These are phyloP conservation scores for Shiraia sp. DNA, from an alignment of 2,329 filamentous ascomycete species.

Conservation along the genomic window DNA sequence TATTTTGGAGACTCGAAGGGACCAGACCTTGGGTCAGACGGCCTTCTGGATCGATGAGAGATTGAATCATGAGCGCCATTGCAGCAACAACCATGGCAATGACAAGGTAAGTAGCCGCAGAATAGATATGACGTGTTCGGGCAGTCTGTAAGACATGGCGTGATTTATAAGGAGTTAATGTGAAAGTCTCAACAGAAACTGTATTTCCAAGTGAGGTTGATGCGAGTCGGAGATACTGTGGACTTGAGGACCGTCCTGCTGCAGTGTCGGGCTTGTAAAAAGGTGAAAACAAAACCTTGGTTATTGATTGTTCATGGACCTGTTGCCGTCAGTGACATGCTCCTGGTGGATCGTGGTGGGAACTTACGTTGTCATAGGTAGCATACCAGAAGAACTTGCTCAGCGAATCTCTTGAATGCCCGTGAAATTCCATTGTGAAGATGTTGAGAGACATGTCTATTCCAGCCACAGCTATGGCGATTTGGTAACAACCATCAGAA, in stretches of 20 bases:
- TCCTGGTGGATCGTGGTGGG: background rate
- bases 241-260: slow-evolving; percentile 34
- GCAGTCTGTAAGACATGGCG: slow-evolving; percentile 73
- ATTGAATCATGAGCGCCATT: slow-evolving; percentile 65
- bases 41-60: slow-evolving; percentile 58
- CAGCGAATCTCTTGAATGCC: slow-evolving; percentile 48
- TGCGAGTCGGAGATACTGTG: slow-evolving; percentile 73
- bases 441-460: slow-evolving; percentile 79
- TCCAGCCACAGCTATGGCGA: slow-evolving; percentile 77
- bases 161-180: slow-evolving; percentile 58
- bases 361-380: slow-evolving; percentile 57
- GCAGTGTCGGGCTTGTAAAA: slow-evolving; percentile 46
- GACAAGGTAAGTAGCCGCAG: slow-evolving; percentile 61
- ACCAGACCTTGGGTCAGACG: slow-evolving; percentile 55
- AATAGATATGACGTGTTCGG: slow-evolving; percentile 51
- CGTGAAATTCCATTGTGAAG: slow-evolving; percentile 75
- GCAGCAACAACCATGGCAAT: slow-evolving; percentile 63
- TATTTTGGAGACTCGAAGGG: slow-evolving; percentile 54
- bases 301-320: slow-evolving; percentile 60
- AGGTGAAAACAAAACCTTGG: slow-evolving; percentile 54
- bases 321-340: slow-evolving; percentile 14
- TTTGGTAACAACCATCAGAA: slow-evolving; percentile 69
- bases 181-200: slow-evolving; percentile 77
- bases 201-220: slow-evolving; percentile 81
- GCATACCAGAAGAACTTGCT: slow-evolving; percentile 55